Percentiles rank a stretch among this genome's conserved stretches.
Conservation (phyloP, 129 eudicot species). For the Tanacetum coccineum region DNA sequence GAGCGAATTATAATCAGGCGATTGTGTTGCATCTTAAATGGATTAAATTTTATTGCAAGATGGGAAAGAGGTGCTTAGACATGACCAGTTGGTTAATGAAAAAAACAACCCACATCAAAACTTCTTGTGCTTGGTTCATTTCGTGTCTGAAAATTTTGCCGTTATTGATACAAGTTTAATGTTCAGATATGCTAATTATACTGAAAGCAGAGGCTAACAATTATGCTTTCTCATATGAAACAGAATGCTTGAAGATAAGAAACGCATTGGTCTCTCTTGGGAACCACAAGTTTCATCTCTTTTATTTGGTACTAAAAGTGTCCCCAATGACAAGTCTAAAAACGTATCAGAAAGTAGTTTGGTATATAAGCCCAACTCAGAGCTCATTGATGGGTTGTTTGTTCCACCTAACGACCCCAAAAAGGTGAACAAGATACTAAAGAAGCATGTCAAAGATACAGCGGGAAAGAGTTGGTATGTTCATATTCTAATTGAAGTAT, state of each 20-base stretch:
- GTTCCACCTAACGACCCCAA: conserved; percentile 87
- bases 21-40: too few species aligned
- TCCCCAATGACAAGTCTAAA: conserved; percentile 19
- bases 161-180: too few species aligned
- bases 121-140: too few species aligned
- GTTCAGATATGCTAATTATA: too few species aligned
- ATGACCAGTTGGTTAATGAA: too few species aligned
- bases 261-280: conserved; percentile 72
- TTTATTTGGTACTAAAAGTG: conserved; percentile 12
- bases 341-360: conserved; percentile 22
- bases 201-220: too few species aligned
- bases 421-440: conserved; percentile 58
- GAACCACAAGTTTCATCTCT: conserved; percentile 56
- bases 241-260: conserved; percentile 52
- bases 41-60: too few species aligned
- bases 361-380: conserved; percentile 50
- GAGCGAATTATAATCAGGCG: too few species aligned
- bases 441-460: conserved; percentile 86
- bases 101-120: too few species aligned
- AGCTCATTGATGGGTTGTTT: conserved; percentile 87
- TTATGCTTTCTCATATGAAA: background rate
- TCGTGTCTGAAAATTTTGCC: too few species aligned
- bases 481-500: conserved; percentile 4
- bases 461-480: conserved; percentile 74
- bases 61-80: too few species aligned